phyloP scores from a whole-genome alignment of 805 yeast species.

The Kurtzmaniella fragi region DNA sequence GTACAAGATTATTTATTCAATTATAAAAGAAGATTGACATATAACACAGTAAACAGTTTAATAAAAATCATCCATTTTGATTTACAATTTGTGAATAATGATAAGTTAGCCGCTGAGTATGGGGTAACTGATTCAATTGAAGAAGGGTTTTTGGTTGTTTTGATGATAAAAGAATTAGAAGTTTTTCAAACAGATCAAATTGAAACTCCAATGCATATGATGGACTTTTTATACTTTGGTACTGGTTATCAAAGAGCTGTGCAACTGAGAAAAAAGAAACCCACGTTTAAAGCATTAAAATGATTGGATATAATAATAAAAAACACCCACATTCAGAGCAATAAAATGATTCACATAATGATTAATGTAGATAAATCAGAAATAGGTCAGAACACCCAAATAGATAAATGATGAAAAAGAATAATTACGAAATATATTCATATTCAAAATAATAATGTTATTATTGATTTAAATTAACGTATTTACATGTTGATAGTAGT shows the following conservation, averaged over 20 bases:
- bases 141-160: slow-evolving; percentile 10
- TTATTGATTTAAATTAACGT: not conserved
- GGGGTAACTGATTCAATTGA: slow-evolving; percentile 5
- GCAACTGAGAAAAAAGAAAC: too few species aligned
- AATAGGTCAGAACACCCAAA: too few species aligned
- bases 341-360: too few species aligned
- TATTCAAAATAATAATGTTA: too few species aligned
- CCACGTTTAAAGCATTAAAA: too few species aligned
- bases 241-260: too few species aligned
- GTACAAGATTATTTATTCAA: slow-evolving; percentile 24
- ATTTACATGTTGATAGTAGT: not conserved
- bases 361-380: too few species aligned
- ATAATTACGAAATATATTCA: too few species aligned
- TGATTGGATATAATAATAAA: too few species aligned
- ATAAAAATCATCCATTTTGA: slow-evolving; percentile 24
- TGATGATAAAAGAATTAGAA: slow-evolving; percentile 25
- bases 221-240: too few species aligned
- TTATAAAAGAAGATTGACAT: slow-evolving; percentile 31
- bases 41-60: slow-evolving; percentile 19
- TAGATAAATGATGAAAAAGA: too few species aligned
- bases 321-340: too few species aligned
- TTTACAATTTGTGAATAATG: slow-evolving; percentile 16
- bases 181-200: slow-evolving; percentile 30
- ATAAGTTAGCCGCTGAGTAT: slow-evolving; percentile 8
- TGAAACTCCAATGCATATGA: not conserved